phyloP scores from a whole-genome alignment of 2,329 filamentous ascomycete species.

The Penicillium concentricum region DNA sequence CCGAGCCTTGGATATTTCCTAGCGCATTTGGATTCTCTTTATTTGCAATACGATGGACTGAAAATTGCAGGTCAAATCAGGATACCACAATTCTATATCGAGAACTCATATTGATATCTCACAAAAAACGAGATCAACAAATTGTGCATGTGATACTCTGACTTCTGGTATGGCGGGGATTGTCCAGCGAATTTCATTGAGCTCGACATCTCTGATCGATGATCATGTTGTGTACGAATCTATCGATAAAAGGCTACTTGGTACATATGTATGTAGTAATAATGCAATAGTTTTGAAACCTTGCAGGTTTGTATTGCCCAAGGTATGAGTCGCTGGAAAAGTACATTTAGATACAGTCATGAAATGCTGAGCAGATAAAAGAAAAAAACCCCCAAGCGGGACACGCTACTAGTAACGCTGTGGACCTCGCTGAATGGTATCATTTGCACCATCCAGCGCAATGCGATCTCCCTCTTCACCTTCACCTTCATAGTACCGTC shows the following conservation, averaged over 20 bases:
- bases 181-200: not conserved
- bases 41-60: not conserved
- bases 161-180: not conserved
- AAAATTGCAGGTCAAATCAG: not conserved
- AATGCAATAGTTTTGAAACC: not conserved
- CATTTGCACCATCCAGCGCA: slow-evolving; percentile 30
- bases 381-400: not conserved
- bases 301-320: not conserved
- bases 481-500: slow-evolving; percentile 39
- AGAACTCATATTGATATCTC: not conserved
- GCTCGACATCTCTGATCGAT: not conserved
- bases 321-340: not conserved
- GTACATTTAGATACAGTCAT: slow-evolving; percentile 3
- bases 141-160: not conserved
- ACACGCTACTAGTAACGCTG: slow-evolving; percentile 29
- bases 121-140: not conserved
- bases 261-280: not conserved
- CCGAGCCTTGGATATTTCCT: not conserved
- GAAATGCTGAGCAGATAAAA: not conserved
- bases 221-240: not conserved
- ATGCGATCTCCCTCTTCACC: slow-evolving; percentile 34
- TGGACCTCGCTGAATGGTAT: slow-evolving; percentile 33
- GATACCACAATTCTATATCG: not conserved
- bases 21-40: not conserved
- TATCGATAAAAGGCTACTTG: not conserved